Conservation (phyloP, 179 eudicot species). For the Corrigiola litoralis region DNA sequence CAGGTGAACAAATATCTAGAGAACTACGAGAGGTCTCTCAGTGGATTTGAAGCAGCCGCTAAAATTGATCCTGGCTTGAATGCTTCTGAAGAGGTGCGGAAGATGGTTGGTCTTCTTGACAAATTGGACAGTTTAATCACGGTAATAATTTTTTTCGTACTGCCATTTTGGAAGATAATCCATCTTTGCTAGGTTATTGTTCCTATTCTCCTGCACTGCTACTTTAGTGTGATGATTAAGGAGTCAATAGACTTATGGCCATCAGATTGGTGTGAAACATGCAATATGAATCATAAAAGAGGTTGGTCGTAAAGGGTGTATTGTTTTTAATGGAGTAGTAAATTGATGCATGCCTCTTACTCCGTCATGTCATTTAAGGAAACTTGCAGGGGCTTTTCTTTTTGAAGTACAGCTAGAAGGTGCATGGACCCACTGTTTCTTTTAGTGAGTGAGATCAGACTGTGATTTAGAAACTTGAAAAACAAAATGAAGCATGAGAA, state of each 20-base stretch:
- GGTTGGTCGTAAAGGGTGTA: not conserved
- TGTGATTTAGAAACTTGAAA: too few species aligned
- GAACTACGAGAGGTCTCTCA: constrained; percentile 87
- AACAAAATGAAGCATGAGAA: too few species aligned
- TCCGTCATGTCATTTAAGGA: too few species aligned
- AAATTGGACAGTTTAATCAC: constrained; percentile 53
- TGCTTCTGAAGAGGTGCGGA: constrained; percentile 66
- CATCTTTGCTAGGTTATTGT: not conserved
- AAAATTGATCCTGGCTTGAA: constrained; percentile 80
- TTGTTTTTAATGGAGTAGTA: too few species aligned
- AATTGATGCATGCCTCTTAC: too few species aligned
- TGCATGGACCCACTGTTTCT: too few species aligned
- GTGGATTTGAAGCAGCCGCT: constrained; percentile 93
- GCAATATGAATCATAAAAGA: too few species aligned
- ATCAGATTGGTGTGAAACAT: too few species aligned
- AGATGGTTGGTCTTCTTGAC: constrained; percentile 69
- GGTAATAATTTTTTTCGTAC: constrained; percentile 32
- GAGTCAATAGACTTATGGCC: too few species aligned
- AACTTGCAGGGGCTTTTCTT: too few species aligned
- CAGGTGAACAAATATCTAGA: constrained; percentile 86
- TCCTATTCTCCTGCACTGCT: not conserved
- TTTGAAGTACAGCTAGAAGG: too few species aligned
- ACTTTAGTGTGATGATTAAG: not conserved
- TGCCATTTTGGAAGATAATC: not conserved
- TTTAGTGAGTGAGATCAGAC: too few species aligned